Evolutionary conservation across 2,329 filamentous ascomycete species (phyloP).

Genomic region (Westerdykella sp.): DNA sequence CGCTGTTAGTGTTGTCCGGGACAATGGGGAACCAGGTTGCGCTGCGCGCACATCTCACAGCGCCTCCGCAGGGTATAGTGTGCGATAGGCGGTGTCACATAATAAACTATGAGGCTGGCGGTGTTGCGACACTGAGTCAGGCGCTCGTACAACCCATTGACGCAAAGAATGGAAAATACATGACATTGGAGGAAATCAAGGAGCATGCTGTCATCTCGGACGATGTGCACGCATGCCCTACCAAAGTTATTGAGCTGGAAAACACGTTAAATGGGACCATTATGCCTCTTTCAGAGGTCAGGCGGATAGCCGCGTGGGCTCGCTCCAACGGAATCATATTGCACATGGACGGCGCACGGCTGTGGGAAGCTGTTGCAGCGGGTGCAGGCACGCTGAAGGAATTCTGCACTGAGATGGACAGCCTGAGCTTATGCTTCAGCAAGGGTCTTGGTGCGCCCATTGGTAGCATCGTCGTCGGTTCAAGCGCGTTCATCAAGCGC

Average conservation of each 20-base stretch:
- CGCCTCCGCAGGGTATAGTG: constrained; percentile 74
- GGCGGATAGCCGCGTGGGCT: constrained; percentile 63
- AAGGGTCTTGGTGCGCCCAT: constrained; percentile 79
- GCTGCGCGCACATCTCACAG: constrained; percentile 67
- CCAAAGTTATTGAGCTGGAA: constrained; percentile 73
- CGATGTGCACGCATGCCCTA: constrained; percentile 73
- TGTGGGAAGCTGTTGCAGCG: constrained; percentile 75
- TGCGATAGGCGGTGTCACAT: constrained; percentile 78
- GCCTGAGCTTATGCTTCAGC: constrained; percentile 69
- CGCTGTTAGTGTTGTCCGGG: constrained; percentile 76
- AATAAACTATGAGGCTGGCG: constrained; percentile 61
- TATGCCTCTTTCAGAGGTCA: constrained; percentile 67
- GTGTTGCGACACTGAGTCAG: constrained; percentile 64
- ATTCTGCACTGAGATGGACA: constrained; percentile 65
- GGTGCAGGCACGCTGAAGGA: constrained; percentile 62
- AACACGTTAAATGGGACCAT: constrained; percentile 78
- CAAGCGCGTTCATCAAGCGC: constrained; percentile 54
- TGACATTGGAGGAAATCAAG: constrained; percentile 71
- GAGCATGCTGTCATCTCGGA: constrained; percentile 58
- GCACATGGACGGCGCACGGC: constrained; percentile 71
- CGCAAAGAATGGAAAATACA: constrained; percentile 63
- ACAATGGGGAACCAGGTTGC: constrained; percentile 94
- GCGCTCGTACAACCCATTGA: constrained; percentile 62
- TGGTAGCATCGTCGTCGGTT: constrained; percentile 64
- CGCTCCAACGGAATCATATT: constrained; percentile 57